phyloP scores from a whole-genome alignment of 140 eudicot species.

The Ambrosia hybrid region DNA sequence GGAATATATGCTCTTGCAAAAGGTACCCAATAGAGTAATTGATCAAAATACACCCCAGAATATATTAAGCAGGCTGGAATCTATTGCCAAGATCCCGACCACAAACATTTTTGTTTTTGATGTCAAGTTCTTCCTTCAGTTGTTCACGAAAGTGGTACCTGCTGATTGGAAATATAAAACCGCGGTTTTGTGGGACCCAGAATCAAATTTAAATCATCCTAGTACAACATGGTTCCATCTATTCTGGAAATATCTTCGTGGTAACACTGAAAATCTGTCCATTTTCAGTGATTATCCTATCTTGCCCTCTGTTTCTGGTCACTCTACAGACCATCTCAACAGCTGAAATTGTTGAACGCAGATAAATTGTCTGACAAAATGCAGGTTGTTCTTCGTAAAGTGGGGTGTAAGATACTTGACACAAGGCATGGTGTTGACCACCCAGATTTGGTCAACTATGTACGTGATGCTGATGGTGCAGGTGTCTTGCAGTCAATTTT shows the following conservation, averaged over 20 bases:
- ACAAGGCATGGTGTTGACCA: constrained; percentile 63
- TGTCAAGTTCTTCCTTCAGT: constrained; percentile 49
- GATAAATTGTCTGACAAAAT: constrained; percentile 61
- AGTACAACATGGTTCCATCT: constrained; percentile 67
- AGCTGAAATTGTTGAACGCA: constrained; percentile 63
- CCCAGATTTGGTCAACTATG: constrained; percentile 66
- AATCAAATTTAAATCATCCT: constrained; percentile 53
- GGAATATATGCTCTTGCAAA: constrained; percentile 76
- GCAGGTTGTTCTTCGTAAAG: constrained; percentile 55
- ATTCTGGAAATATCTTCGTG: constrained; percentile 82
- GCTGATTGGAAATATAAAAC: constrained; percentile 78
- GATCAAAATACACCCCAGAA: constrained; percentile 60
- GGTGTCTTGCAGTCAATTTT: constrained; percentile 77
- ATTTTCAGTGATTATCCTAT: constrained; percentile 90
- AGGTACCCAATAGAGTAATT: constrained; percentile 61
- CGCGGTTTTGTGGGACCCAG: constrained; percentile 70
- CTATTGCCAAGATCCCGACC: constrained; percentile 71
- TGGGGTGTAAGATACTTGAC: constrained; percentile 77
- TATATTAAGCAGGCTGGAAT: constrained; percentile 51
- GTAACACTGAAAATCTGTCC: constrained; percentile 58
- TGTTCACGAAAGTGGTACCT: constrained; percentile 70
- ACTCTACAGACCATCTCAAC: constrained; percentile 67
- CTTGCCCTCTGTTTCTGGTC: constrained; percentile 76
- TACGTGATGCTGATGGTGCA: constrained; percentile 59
- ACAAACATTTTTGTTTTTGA: constrained; percentile 61